Conservation (phyloP, 1,139 yeast genomes). For the Geotrichum reessii region DNA sequence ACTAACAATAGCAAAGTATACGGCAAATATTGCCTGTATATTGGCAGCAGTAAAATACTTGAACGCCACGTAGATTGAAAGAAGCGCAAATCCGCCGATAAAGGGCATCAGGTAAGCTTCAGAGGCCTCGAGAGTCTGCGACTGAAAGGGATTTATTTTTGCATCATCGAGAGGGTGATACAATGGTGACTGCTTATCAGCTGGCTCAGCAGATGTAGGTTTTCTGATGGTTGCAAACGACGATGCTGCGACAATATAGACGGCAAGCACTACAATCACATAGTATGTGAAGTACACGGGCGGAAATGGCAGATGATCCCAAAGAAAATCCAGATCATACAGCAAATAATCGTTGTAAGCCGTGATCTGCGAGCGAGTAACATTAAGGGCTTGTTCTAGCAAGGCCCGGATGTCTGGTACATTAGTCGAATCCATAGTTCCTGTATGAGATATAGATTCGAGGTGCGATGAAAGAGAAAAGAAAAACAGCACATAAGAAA, state of each 20-base stretch:
- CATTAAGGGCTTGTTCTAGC: not conserved
- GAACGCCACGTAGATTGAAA: constrained; percentile 39
- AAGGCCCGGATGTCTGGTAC: not conserved
- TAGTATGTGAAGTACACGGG: constrained; percentile 25
- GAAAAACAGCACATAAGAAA: not conserved
- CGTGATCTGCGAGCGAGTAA: not conserved
- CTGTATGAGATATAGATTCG: not conserved
- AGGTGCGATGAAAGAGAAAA: not conserved
- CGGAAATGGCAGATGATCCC: constrained; percentile 17
- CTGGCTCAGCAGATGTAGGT: constrained; percentile 44
- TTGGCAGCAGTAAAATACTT: constrained; percentile 32
- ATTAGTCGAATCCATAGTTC: not conserved
- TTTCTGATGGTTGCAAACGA: constrained; percentile 41
- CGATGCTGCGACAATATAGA: constrained; percentile 38
- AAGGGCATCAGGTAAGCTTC: constrained; percentile 43
- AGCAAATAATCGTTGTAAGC: not conserved
- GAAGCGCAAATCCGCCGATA: constrained; percentile 37
- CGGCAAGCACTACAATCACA: constrained; percentile 30
- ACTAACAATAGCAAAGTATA: constrained; percentile 36
- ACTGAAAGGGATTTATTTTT: constrained; percentile 4
- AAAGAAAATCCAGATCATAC: constrained; percentile 15
- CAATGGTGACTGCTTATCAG: constrained; percentile 38
- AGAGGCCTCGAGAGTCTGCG: constrained; percentile 23
- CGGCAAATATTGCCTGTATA: constrained; percentile 34
- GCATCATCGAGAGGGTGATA: constrained; percentile 45